These are phyloP conservation scores for Jackrogersella minutella DNA, from an alignment of 495 filamentous ascomycete species.

Conservation along the genomic window DNA sequence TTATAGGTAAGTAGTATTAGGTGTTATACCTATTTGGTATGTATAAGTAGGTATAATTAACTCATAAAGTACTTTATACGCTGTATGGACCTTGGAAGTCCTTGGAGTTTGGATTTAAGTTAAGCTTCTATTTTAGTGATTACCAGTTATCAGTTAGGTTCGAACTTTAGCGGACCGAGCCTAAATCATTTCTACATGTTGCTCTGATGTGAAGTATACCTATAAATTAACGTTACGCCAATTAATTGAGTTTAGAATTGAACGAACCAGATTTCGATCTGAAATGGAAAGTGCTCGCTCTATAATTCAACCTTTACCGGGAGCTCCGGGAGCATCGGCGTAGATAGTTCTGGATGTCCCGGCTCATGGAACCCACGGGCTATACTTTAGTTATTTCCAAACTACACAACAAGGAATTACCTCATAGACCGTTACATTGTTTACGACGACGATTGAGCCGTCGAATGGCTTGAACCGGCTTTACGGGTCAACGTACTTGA, in stretches of 20 bases:
- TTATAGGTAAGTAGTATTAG: no score
- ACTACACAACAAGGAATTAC: slow-evolving; percentile 9
- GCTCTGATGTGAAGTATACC: no score
- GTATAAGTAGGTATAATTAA: not conserved
- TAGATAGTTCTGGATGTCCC: not conserved
- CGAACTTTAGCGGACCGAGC: slow-evolving; percentile 23
- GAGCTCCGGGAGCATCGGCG: slow-evolving; percentile 14
- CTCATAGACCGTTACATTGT: slow-evolving; percentile 14
- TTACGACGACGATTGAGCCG: not conserved
- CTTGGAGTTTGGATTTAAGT: not conserved
- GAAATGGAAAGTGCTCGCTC: slow-evolving; percentile 2
- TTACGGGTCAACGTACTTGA: slow-evolving; percentile 14
- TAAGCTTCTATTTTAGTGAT: slow-evolving; percentile 29
- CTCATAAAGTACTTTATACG: no score
- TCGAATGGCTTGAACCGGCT: slow-evolving; percentile 30
- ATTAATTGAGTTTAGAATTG: no score
- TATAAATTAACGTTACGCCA: not conserved
- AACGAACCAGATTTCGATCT: not conserved
- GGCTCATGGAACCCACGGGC: not conserved
- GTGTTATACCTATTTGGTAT: not conserved
- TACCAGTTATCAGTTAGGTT: not conserved
- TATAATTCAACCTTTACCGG: slow-evolving; percentile 11
- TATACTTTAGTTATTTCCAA: slow-evolving; percentile 20
- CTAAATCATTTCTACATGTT: slow-evolving; percentile 1
- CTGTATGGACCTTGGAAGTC: no score